phyloP scores from a whole-genome alignment of 495 filamentous ascomycete genomes.

The Daldinia bambusicola region DNA sequence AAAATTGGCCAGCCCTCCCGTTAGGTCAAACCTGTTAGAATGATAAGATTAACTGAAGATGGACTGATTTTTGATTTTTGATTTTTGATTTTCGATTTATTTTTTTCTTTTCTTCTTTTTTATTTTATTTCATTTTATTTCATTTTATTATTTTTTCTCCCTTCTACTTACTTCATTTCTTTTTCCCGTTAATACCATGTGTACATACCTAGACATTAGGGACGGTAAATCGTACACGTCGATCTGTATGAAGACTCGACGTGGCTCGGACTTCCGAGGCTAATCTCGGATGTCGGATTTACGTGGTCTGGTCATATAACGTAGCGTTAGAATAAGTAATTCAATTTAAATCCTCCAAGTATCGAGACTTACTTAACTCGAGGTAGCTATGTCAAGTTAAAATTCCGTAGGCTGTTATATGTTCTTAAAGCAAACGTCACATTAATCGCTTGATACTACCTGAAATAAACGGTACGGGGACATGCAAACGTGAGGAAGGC shows the following conservation, averaged over 20 bases:
- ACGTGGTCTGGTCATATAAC: not conserved
- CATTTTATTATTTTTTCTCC: too few species aligned
- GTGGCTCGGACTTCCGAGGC: constrained; percentile 36
- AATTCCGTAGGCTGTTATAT: too few species aligned
- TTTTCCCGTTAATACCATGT: not conserved
- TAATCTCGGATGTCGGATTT: constrained; percentile 19
- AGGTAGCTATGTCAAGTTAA: too few species aligned
- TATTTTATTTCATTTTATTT: too few species aligned
- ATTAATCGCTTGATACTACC: too few species aligned
- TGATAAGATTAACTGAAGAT: constrained; percentile 33
- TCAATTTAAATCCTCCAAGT: not conserved
- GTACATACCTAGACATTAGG: constrained; percentile 37
- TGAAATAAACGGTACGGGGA: too few species aligned
- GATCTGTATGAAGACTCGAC: not conserved
- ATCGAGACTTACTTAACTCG: too few species aligned
- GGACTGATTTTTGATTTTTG: too few species aligned
- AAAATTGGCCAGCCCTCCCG: constrained; percentile 26
- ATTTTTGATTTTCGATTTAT: too few species aligned
- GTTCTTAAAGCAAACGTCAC: too few species aligned
- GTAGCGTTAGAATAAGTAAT: not conserved
- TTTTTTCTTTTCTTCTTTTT: constrained; percentile 4
- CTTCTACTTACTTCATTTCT: too few species aligned
- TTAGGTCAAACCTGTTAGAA: constrained; percentile 29
- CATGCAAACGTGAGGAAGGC: too few species aligned
- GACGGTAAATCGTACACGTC: constrained; percentile 9